Base-by-base conservation (phyloP, 192 early-diverging fungal species). In the Paraglomus occultum region DNA sequence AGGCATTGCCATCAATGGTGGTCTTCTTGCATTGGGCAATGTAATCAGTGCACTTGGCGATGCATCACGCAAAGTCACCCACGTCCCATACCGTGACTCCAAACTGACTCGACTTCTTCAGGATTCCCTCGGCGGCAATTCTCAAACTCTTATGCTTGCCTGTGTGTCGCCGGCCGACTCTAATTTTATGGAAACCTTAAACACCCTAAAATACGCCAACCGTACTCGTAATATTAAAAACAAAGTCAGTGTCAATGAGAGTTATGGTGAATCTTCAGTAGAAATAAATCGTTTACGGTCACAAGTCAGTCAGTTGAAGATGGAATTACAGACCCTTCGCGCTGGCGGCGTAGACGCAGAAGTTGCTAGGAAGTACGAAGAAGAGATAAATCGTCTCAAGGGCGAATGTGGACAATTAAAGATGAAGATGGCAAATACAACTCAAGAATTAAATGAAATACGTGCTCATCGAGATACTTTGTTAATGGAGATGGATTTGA, bases 71-170 rank as follows among this genome's bases (percentile, higher is more conserved):
- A 79, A 80, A 38, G 80, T 77, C 4, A 78, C 82, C 8, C 94
- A 97, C 65, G 87, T 99, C 10, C 97, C 97, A 12, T 99, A 97
- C 71, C 90, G 97, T 74, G 96, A 99, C 76, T 92, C 89, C 15
- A 99, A 99, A 77, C 80, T 99, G 20, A 99, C 97, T 0, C 86
- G 95, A n/a, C 85, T 99, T 80, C 89, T 99, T 68, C 95, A 97
- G 77, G 96, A 98, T 81, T 92, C 90, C 11, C 79, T 99, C 49
- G 97, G 97, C 53, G 97, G 97, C 47, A 98, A 93, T n/a, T 55
- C 87, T 71, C 92, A 92, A 70, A 98, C 96, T 3, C 80, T 98
- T 57, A 95, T 99, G 88, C 80, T 99, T 22, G 95, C 96, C 6
- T 98, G 95, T 76, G 90, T 97, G 5, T 90, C 90, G 59, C 88